phyloP scores from a whole-genome alignment of 305 asterid genomes.

The Ajuga reptans region DNA sequence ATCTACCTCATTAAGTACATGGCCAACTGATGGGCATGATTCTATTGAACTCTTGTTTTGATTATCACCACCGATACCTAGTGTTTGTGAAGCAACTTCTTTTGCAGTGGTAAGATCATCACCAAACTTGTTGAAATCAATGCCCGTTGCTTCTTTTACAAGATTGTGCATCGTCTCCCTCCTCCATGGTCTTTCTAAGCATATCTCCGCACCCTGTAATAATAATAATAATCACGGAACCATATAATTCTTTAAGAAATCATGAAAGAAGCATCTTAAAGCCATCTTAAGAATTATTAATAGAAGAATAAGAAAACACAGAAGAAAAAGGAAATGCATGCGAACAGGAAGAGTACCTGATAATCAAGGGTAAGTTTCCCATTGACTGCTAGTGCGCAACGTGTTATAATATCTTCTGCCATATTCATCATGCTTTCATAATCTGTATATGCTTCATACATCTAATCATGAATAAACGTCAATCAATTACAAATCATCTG shows the following conservation, averaged over 20 bases:
- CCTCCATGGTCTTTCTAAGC: slow-evolving; percentile 97
- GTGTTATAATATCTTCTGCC: slow-evolving; percentile 80
- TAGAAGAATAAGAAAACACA: not conserved
- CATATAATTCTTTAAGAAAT: not conserved
- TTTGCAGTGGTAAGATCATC: slow-evolving; percentile 62
- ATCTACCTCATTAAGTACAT: slow-evolving; percentile 79
- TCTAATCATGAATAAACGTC: slow-evolving; percentile 38
- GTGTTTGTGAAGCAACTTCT: slow-evolving; percentile 43
- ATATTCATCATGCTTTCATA: slow-evolving; percentile 93
- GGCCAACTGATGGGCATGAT: slow-evolving; percentile 80
- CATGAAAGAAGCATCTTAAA: not conserved
- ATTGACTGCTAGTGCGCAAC: slow-evolving; percentile 78
- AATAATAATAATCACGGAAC: slow-evolving; percentile 15
- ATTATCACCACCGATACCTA: slow-evolving; percentile 33
- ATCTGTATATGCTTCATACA: slow-evolving; percentile 96
- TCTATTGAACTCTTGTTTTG: slow-evolving; percentile 44
- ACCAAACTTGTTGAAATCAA: slow-evolving; percentile 56
- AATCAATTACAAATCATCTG: slow-evolving; percentile 15
- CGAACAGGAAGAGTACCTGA: slow-evolving; percentile 46
- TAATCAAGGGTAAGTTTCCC: slow-evolving; percentile 75
- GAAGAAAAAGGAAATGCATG: not conserved
- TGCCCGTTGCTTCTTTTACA: slow-evolving; percentile 80
- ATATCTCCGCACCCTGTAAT: slow-evolving; percentile 66
- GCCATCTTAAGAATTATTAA: not conserved
- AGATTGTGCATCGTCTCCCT: slow-evolving; percentile 97